Evolutionary conservation across 306 rosid species (phyloP).

Genomic region (peach (Prunus persica)): Prunus_persica_NCBIv2 NC_034009.1:47381501-47382000

Average conservation of each 20-base stretch:
- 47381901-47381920: not conserved
- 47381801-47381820: not conserved
- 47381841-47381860: not conserved
- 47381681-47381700: not conserved
- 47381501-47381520: conserved; percentile 88
- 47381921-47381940: not conserved
- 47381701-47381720: not conserved
- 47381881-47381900: not conserved
- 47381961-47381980: not conserved
- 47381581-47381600: conserved; percentile 68
- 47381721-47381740: not conserved
- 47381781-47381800: not conserved
- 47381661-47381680: not conserved
- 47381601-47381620: conserved; percentile 17
- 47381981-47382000: not conserved
- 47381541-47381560: conserved; percentile 82
- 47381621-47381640: conserved; percentile 14
- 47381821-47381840: not conserved
- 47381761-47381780: not conserved
- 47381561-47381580: conserved; percentile 55
- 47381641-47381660: not conserved
- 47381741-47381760: not conserved
- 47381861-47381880: not conserved
- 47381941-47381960: not conserved
- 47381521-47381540: conserved; percentile 83